Evolutionary conservation across 2,329 filamentous ascomycete species (phyloP), one percentile per base, ranked within the genome.

Genomic region (Drechslerella coelobrocha): DNA sequence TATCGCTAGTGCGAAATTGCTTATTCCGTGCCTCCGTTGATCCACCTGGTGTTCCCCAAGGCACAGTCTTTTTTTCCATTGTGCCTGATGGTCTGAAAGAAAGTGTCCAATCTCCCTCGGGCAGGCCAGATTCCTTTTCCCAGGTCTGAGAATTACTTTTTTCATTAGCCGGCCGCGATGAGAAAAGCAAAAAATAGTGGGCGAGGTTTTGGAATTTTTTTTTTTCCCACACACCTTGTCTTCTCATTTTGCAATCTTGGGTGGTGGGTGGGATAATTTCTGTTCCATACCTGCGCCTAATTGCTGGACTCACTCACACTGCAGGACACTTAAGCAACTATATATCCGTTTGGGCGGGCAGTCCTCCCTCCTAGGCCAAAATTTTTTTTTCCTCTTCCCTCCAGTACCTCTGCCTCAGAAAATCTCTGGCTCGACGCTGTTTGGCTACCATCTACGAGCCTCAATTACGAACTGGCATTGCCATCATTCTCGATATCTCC

Each of bases 321-420:
- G 62, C 62, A 68, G 62, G 62, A 69, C 65, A 69, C 62, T 68
- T 68, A 68, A 68, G 62, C 62, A 68, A 29, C 65, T 69, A 62
- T 69, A 69, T 69, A 69, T 69, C 63, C 57, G 57, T 62, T 69
- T 54, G 57, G 65, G 57, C 57, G 51, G 45, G 53, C 52, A 27
- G 52, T 57, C 34, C 53, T 66, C 47, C 52, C 65, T 69, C 57
- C 65, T 52, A 61, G 31, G 53, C 41, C 48, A 31, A 62, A 69
- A 52, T 41, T 51, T 57, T 34, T 68, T 54, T 39, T 53, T 62
- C 50, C 29, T 39, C 37, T 69, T 52, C 59, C 43, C 39, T 69
- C 56, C 61, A 48, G 56, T 68, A 57, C 65, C 65, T 62, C 57
- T 68, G 65, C 65, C 65, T 62, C 57, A 69, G 57, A 59, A 52